These are phyloP conservation scores for Starmerella powellii DNA, from an alignment of 805 yeast genomes.

Conservation along the genomic window DNA sequence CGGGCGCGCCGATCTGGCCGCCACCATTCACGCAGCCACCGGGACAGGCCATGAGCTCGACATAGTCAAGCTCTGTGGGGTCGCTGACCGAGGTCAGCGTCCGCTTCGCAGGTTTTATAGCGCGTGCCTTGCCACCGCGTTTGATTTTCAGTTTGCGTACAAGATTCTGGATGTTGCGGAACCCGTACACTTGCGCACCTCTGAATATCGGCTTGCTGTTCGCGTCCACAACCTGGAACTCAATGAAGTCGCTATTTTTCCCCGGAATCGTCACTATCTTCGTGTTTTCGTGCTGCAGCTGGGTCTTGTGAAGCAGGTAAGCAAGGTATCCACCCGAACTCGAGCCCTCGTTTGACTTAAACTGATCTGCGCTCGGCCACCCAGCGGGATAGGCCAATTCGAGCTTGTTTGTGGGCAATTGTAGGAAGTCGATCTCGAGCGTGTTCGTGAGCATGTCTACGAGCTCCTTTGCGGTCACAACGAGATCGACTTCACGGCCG, in stretches of 20 bases:
- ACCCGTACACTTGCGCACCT: constrained; percentile 72
- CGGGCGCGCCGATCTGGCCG: constrained; percentile 57
- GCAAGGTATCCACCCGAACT: constrained; percentile 83
- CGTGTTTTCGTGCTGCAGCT: constrained; percentile 19
- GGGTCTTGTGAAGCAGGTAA: constrained; percentile 39
- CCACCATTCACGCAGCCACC: constrained; percentile 97
- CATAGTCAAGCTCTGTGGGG: constrained; percentile 59
- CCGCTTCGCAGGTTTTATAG: no score
- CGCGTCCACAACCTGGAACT: constrained; percentile 42
- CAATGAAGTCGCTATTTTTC: constrained; percentile 64
- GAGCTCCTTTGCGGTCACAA: constrained; percentile 79
- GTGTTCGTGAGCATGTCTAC: constrained; percentile 53
- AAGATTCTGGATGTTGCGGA: constrained; percentile 84
- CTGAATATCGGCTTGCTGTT: constrained; percentile 36
- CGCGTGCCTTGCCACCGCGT: constrained; percentile 10
- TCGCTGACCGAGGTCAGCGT: constrained; percentile 35
- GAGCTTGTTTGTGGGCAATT: constrained; percentile 5
- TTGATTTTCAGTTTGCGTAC: constrained; percentile 58
- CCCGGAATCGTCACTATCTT: constrained; percentile 40
- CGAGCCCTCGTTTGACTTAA: constrained; percentile 69
- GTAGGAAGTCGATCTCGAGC: constrained; percentile 28
- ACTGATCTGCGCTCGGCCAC: constrained; percentile 55
- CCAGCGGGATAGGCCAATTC: constrained; percentile 27
- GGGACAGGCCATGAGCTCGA: constrained; percentile 97
- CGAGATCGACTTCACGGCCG: constrained; percentile 78